Evolutionary conservation across 148 eudicot species (phyloP).

Genomic region (Diospyros lotus): DNA sequence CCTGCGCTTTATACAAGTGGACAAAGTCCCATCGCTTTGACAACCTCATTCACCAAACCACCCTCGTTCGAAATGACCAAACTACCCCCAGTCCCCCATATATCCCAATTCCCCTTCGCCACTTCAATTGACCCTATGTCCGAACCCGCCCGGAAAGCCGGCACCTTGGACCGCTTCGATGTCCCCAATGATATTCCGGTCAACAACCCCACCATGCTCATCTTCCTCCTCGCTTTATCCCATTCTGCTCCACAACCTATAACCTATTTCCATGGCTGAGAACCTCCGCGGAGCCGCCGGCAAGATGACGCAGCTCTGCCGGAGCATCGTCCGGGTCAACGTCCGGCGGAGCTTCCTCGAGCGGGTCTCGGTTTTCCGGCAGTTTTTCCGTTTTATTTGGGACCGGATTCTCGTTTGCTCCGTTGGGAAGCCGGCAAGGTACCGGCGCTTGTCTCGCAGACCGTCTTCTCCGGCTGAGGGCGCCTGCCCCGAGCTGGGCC

Average conservation of each 20-base stretch:
- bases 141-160: constrained; percentile 16
- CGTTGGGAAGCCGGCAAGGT: constrained; percentile 18
- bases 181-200: constrained; percentile 16
- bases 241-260: neutral
- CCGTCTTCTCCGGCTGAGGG: constrained; percentile 18
- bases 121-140: constrained; percentile 12
- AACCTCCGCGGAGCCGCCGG: constrained; percentile 36
- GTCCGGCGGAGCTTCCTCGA: constrained; percentile 33
- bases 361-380: constrained; percentile 35
- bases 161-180: constrained; percentile 21
- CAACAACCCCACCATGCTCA: constrained; percentile 15
- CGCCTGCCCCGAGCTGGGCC: constrained; percentile 17
- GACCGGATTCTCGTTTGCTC: constrained; percentile 55
- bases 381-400: constrained; percentile 50
- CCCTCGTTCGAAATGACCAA: neutral
- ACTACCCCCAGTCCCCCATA: neutral
- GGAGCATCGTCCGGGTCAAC: constrained; percentile 47
- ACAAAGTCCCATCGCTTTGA: neutral
- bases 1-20: neutral
- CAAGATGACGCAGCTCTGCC: constrained; percentile 63
- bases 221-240: neutral
- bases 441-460: constrained; percentile 37
- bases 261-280: constrained; percentile 17
- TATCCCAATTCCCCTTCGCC: neutral
- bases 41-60: neutral